Conservation (phyloP, 2,329 filamentous ascomycete genomes). For the Lecanicillium sp. region DNA sequence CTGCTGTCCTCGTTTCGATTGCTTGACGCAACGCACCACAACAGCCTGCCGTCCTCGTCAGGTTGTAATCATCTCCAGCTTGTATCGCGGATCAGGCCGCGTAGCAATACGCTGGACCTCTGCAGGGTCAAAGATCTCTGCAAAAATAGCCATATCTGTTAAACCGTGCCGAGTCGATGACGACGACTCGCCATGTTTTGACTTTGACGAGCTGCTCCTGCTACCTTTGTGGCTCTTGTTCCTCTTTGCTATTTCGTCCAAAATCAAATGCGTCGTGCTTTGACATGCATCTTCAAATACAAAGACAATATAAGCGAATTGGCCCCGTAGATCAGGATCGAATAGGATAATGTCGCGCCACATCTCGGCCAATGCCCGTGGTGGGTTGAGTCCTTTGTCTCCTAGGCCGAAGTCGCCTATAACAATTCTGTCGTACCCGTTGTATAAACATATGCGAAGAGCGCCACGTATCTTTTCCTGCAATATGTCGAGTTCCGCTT, state of each 20-base stretch:
- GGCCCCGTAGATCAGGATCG: slow-evolving; percentile 53
- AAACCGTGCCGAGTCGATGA: slow-evolving; percentile 18
- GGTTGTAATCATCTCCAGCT: slow-evolving; percentile 42
- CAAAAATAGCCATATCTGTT: slow-evolving; percentile 45
- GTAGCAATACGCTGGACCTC: slow-evolving; percentile 43
- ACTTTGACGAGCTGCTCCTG: slow-evolving; percentile 18
- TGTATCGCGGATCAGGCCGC: slow-evolving; percentile 46
- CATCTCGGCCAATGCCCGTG: slow-evolving; percentile 54
- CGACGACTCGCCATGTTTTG: slow-evolving; percentile 15
- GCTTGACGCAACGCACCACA: no score
- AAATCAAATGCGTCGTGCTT: slow-evolving; percentile 44
- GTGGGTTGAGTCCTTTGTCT: slow-evolving; percentile 55
- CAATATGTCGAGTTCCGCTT: slow-evolving; percentile 62
- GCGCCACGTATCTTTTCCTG: slow-evolving; percentile 64
- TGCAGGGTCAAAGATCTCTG: slow-evolving; percentile 38
- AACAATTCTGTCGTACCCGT: slow-evolving; percentile 48
- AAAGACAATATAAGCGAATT: slow-evolving; percentile 54
- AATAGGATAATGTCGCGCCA: slow-evolving; percentile 59
- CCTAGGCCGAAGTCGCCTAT: slow-evolving; percentile 59
- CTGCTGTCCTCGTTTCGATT: no score
- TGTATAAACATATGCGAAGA: slow-evolving; percentile 58
- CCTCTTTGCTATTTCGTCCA: slow-evolving; percentile 48
- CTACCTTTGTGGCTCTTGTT: slow-evolving; percentile 23
- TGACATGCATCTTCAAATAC: slow-evolving; percentile 51
- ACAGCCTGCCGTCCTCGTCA: no score